phyloP scores from a whole-genome alignment of 305 asterid genomes.

The Galium porrigens region DNA sequence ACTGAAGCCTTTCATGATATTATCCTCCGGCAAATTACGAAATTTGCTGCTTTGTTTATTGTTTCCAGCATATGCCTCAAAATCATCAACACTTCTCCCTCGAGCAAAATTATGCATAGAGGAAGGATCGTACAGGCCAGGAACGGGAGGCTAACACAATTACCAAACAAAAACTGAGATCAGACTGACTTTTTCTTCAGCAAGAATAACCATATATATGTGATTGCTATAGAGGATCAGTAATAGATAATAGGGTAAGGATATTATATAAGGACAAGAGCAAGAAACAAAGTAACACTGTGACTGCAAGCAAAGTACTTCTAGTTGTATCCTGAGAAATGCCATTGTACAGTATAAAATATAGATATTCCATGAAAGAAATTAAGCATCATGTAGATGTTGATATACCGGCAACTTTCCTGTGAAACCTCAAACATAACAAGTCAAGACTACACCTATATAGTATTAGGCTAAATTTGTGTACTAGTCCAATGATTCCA shows the following conservation, averaged over 20 bases:
- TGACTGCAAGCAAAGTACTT: background rate
- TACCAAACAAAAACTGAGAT: slow-evolving; percentile 9
- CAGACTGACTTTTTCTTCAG: background rate
- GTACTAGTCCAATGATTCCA: background rate
- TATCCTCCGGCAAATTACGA: slow-evolving; percentile 55
- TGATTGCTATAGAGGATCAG: background rate
- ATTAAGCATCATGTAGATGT: background rate
- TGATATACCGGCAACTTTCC: background rate
- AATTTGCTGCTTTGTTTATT: slow-evolving; percentile 49
- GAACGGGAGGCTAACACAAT: slow-evolving; percentile 44
- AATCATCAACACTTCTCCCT: slow-evolving; percentile 66
- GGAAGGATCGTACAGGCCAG: slow-evolving; percentile 50
- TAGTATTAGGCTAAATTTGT: background rate
- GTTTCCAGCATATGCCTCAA: slow-evolving; percentile 54
- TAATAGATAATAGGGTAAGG: background rate
- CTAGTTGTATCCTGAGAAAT: background rate
- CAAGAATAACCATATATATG: background rate
- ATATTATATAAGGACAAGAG: background rate
- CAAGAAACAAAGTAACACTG: background rate
- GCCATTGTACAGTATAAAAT: background rate
- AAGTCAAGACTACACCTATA: background rate
- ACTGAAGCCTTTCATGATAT: slow-evolving; percentile 45
- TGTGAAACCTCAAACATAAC: background rate
- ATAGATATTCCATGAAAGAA: background rate
- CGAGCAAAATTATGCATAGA: slow-evolving; percentile 44